Evolutionary conservation across 371 early-diverging fungal genomes (phyloP).

Genomic region (Entomophthora muscae): DNA sequence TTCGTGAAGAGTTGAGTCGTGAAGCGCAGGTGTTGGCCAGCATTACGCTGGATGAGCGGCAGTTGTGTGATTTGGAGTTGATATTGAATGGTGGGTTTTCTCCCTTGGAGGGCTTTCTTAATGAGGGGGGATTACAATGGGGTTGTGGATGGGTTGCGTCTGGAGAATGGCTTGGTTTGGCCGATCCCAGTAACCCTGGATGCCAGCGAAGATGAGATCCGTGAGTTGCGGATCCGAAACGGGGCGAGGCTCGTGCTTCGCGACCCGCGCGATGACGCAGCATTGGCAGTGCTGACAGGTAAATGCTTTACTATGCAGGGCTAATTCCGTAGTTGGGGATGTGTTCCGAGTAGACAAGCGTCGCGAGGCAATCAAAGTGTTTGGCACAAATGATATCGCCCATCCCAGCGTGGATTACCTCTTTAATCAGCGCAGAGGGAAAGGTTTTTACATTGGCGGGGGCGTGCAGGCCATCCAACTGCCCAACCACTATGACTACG

Average conservation of each 20-base stretch:
- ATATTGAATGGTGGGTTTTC: slow-evolving; percentile 91
- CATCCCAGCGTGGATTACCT: slow-evolving; percentile 85
- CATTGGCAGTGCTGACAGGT: slow-evolving; percentile 66
- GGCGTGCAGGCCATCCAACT: slow-evolving; percentile 57
- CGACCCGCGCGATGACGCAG: slow-evolving; percentile 64
- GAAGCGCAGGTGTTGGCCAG: slow-evolving; percentile 47
- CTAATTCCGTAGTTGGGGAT: slow-evolving; percentile 33
- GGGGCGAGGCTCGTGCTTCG: slow-evolving; percentile 49
- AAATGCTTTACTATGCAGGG: not conserved
- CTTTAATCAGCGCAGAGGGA: slow-evolving; percentile 32
- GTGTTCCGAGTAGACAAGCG: slow-evolving; percentile 65
- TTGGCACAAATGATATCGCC: slow-evolving; percentile 67
- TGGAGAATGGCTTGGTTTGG: slow-evolving; percentile 64
- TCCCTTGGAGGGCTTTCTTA: slow-evolving; percentile 88
- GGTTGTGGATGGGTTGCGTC: slow-evolving; percentile 60
- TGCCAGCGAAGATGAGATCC: slow-evolving; percentile 42
- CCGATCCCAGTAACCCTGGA: slow-evolving; percentile 84
- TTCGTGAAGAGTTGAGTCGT: slow-evolving; percentile 33
- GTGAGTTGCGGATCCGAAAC: slow-evolving; percentile 24
- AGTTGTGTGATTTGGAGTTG: slow-evolving; percentile 86
- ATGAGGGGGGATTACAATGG: slow-evolving; percentile 65
- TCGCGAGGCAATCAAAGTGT: slow-evolving; percentile 67
- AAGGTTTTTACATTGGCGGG: slow-evolving; percentile 75
- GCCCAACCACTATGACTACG: slow-evolving; percentile 81
- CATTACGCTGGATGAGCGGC: slow-evolving; percentile 71